phyloP scores from a whole-genome alignment of 352 stramenopile species.

The Phytophthora cryptogea region DNA sequence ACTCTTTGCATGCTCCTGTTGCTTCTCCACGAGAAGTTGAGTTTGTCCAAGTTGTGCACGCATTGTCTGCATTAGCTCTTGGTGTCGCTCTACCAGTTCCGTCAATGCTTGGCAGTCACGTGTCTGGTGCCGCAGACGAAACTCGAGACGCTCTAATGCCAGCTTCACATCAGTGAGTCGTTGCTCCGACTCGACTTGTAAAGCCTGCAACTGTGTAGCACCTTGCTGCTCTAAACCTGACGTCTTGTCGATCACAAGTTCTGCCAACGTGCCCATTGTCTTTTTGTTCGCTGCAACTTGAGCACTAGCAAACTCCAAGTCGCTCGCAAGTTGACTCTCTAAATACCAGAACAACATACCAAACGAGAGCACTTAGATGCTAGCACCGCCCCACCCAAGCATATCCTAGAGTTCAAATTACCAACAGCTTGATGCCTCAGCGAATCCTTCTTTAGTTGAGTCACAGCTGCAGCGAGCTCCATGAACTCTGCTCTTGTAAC shows the following conservation, averaged over 20 bases:
- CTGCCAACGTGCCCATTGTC: slow-evolving; percentile 43
- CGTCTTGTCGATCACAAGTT: slow-evolving; percentile 55
- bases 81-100: slow-evolving; percentile 53
- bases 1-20: slow-evolving; percentile 49
- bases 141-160: slow-evolving; percentile 62
- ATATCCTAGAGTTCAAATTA: slow-evolving; percentile 10
- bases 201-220: slow-evolving; percentile 41
- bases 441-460: slow-evolving; percentile 54
- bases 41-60: slow-evolving; percentile 47
- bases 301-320: slow-evolving; percentile 49
- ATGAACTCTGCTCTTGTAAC: slow-evolving; percentile 66
- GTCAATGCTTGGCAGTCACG: slow-evolving; percentile 52
- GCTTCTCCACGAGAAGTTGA: slow-evolving; percentile 48
- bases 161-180: slow-evolving; percentile 50
- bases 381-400: background rate
- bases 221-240: slow-evolving; percentile 45
- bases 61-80: slow-evolving; percentile 45
- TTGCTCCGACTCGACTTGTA: slow-evolving; percentile 54
- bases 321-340: slow-evolving; percentile 56
- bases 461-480: slow-evolving; percentile 48
- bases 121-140: slow-evolving; percentile 68
- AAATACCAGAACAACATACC: background rate
- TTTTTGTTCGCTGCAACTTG: slow-evolving; percentile 55
- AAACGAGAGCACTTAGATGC: background rate
- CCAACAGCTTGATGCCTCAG: slow-evolving; percentile 44